Percentiles rank a stretch among this genome's conserved stretches.
Conservation (phyloP, 441 rosid species). For the Pelargonium myrrhifolium region DNA sequence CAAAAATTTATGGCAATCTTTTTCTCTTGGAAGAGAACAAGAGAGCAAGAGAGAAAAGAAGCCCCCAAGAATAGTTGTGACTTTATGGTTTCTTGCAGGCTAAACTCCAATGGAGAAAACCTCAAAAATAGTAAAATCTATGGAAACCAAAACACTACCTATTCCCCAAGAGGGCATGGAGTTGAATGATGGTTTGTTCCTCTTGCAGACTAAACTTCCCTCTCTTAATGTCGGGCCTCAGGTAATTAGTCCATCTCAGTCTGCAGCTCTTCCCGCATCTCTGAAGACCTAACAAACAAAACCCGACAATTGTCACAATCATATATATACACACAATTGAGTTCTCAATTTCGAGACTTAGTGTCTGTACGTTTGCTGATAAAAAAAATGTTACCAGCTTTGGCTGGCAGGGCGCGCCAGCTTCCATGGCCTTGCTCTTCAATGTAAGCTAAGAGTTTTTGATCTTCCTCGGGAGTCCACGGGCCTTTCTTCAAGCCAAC, state of each 20-base stretch:
- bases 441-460: too few species aligned
- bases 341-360: too few species aligned
- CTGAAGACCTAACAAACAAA: conserved; percentile 64
- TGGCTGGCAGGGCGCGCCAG: conserved; percentile 83
- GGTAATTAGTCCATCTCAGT: conserved; percentile 96
- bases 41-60: not conserved
- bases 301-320: too few species aligned
- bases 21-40: conserved; percentile 17
- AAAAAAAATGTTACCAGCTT: conserved; percentile 52
- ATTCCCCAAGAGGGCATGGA: conserved; percentile 95
- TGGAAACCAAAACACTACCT: conserved; percentile 33
- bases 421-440: too few species aligned
- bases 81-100: too few species aligned
- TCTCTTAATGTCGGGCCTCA: conserved; percentile 92
- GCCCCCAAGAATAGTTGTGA: not conserved
- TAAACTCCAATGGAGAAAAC: not conserved
- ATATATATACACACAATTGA: too few species aligned
- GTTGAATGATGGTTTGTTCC: conserved; percentile 96
- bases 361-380: too few species aligned
- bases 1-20: too few species aligned
- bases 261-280: conserved; percentile 99
- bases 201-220: conserved; percentile 91
- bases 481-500: conserved; percentile 99
- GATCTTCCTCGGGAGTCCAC: conserved; percentile 97
- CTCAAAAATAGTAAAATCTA: not conserved